Percentiles rank a stretch among this genome's conserved stretches.
phyloP scores from a whole-genome alignment of 202 grass and related monocot species.

The Zizania palustris region DNA sequence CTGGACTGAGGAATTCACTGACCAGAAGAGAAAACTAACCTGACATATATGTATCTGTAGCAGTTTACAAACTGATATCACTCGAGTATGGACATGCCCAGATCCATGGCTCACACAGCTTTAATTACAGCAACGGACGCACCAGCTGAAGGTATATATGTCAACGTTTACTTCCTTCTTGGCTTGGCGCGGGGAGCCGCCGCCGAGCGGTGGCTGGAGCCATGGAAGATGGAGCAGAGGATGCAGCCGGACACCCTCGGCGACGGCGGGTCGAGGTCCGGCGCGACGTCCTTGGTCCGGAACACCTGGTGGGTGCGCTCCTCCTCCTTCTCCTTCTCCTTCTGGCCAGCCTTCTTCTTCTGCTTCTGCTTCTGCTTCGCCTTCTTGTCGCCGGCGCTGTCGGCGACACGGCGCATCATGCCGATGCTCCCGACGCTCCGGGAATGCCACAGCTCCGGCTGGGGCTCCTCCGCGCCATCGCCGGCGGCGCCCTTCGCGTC shows the following conservation, averaged over 20 bases:
- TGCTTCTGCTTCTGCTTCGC: slow-evolving; percentile 29
- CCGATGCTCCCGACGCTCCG: slow-evolving; percentile 61
- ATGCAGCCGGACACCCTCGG: slow-evolving; percentile 83
- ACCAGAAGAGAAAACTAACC: slow-evolving; percentile 32
- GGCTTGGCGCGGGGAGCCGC: slow-evolving; percentile 36
- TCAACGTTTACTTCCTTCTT: slow-evolving; percentile 42
- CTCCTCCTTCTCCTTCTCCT: slow-evolving; percentile 32
- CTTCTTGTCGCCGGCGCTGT: neutral
- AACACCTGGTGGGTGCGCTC: slow-evolving; percentile 51
- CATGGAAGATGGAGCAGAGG: slow-evolving; percentile 64
- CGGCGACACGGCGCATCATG: slow-evolving; percentile 39
- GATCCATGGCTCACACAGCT: slow-evolving; percentile 23
- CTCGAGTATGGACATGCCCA: slow-evolving; percentile 45
- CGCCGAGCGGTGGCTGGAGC: neutral
- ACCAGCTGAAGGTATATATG: neutral
- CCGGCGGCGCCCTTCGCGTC: slow-evolving; percentile 31
- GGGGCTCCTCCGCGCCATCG: slow-evolving; percentile 3
- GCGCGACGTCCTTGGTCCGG: slow-evolving; percentile 57
- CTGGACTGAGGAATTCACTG: slow-evolving; percentile 30
- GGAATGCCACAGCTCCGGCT: slow-evolving; percentile 71
- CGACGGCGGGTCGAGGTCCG: slow-evolving; percentile 72
- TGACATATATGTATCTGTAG: slow-evolving; percentile 25
- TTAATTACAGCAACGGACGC: slow-evolving; percentile 16
- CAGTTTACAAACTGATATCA: slow-evolving; percentile 39
- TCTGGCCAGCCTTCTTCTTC: slow-evolving; percentile 30